Base-by-base conservation (phyloP, 305 asterid genomes). In the Fraxinus nigra region DNA sequence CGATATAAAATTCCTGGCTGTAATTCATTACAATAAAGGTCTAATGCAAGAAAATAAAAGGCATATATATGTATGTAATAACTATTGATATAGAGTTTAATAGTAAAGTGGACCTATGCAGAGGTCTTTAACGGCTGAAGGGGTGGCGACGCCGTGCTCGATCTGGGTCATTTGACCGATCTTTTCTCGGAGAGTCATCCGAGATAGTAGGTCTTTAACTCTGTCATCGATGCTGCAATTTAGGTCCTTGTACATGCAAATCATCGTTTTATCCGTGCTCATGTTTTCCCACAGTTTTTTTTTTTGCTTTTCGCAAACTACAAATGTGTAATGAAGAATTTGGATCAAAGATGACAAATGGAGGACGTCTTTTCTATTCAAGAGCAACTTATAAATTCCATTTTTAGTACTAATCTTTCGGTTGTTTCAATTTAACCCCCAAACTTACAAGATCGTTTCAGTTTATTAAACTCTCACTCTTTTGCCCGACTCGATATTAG, bases 131-230 rank as follows among this genome's bases (percentile, higher is more conserved):
- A 89, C 33, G 20, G 78, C 78, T 2, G 87, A 86, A 18, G 86
- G 84, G 3, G 86, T 82, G 59, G 88, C 89, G 20, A 87, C 90
- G 65, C 59, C 10, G 7, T 88, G 88, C 40, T 89, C 92, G 72
- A 89, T 89, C 85, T 89, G 92, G 63, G 89, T 81, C 85, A 89
- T 89, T 43, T 89, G 92, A 9, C 89, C 89, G 43, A 89, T 82
- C 73, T 89, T 89, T 35, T 89, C 92, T 54, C 83, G 24, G 10
- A 87, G 85, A 46, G 92, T 87, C 92, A 89, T 87, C 24, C 92
- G 79, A 74, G 89, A 79, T 10, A 89, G 83, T 56, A 89, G 79
- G 80, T 89, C 90, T 69, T 81, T 84, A 8, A 89, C 85, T 82
- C 89, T 85, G 13, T 80, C 87, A 77, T 89, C 92, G 48, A 85